These are phyloP conservation scores for Sporothrix euskadiensis DNA, from an alignment of 2,329 filamentous ascomycete species.

Conservation along the genomic window DNA sequence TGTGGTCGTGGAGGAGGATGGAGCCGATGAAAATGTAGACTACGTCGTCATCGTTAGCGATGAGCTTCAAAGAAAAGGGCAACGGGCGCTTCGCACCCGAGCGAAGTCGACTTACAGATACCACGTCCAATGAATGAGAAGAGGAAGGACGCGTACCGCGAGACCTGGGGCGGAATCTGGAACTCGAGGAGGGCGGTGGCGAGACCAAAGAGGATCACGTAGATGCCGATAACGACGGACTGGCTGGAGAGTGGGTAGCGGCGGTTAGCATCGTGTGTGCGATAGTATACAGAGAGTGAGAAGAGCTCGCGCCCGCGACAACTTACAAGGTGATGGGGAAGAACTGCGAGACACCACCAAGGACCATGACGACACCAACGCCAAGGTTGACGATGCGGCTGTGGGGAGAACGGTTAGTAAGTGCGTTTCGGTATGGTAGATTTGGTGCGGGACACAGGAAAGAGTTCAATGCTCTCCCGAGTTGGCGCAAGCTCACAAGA, in stretches of 20 bases:
- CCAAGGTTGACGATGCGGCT: conserved; percentile 95
- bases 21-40: conserved; percentile 96
- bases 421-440: background rate
- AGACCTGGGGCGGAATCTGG: conserved; percentile 88
- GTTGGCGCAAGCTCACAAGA: conserved; percentile 67
- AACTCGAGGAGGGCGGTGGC: conserved; percentile 80
- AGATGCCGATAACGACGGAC: conserved; percentile 75
- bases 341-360: conserved; percentile 77
- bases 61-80: background rate
- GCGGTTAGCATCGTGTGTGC: conserved; percentile 24
- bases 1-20: conserved; percentile 70
- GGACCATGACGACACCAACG: conserved; percentile 80
- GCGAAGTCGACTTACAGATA: conserved; percentile 65
- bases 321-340: conserved; percentile 63
- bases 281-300: too few relatives aligned
- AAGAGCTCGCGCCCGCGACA: conserved; percentile 39
- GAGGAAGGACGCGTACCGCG: conserved; percentile 93
- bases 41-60: conserved; percentile 40
- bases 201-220: conserved; percentile 88
- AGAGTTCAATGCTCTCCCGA: background rate
- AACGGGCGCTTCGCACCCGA: background rate
- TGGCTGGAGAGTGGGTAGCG: conserved; percentile 49
- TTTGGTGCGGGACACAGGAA: background rate
- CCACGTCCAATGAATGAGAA: conserved; percentile 97
- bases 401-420: conserved; percentile 26